Conservation (phyloP, 192 early-diverging fungal species). For the Umbelopsis sp. region DNA sequence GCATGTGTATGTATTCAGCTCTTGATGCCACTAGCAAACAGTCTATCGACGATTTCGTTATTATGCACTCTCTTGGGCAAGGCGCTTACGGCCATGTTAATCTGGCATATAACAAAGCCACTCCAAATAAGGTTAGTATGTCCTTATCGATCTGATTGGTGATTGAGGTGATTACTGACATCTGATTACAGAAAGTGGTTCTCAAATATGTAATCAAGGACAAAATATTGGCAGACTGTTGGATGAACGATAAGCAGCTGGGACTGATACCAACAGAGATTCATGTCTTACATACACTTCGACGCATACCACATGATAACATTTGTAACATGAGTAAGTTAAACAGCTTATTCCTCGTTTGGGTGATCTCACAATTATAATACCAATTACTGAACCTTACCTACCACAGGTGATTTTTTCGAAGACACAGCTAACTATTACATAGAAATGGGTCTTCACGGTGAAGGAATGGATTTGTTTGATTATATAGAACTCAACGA, state of each 20-base stretch:
- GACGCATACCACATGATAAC: constrained; percentile 50
- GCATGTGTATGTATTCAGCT: constrained; percentile 37
- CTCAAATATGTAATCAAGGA: constrained; percentile 71
- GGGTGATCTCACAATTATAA: background rate
- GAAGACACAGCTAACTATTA: constrained; percentile 71
- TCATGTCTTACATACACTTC: constrained; percentile 63
- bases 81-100: constrained; percentile 75
- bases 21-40: constrained; percentile 31
- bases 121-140: constrained; percentile 44
- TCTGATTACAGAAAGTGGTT: constrained; percentile 43
- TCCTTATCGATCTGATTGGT: background rate
- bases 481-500: constrained; percentile 47
- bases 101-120: constrained; percentile 47
- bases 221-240: constrained; percentile 57
- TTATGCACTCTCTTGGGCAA: constrained; percentile 57
- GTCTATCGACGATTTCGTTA: constrained; percentile 56
- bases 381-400: background rate
- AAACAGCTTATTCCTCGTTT: background rate
- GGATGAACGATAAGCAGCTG: constrained; percentile 60
- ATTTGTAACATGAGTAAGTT: constrained; percentile 47
- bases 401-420: constrained; percentile 56
- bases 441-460: constrained; percentile 60
- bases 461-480: constrained; percentile 45
- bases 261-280: constrained; percentile 73
- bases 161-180: constrained; percentile 6